Percentiles rank a stretch among this genome's conserved stretches.
These are phyloP conservation scores for Saccharomyces hybrid DNA, from an alignment of 1,139 yeast species.

Conservation along the genomic window DNA sequence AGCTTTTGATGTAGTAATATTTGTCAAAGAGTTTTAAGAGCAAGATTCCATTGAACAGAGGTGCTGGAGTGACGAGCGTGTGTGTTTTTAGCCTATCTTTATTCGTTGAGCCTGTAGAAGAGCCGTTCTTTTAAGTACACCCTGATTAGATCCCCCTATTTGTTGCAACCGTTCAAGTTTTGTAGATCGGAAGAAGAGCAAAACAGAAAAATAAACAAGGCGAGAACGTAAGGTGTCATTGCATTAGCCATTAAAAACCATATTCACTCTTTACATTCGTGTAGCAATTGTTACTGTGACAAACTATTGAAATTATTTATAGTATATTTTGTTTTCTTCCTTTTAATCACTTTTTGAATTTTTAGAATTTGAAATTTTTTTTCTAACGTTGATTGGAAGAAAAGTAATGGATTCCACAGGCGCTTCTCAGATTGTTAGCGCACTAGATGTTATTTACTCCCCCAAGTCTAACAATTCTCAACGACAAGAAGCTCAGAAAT, in stretches of 20 bases:
- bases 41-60: neutral
- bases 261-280: neutral
- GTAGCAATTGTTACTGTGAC: neutral
- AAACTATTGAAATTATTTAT: conserved; percentile 2
- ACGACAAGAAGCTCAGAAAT: conserved; percentile 61
- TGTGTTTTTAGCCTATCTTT: neutral
- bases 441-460: conserved; percentile 71
- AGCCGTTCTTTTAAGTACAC: neutral
- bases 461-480: conserved; percentile 58
- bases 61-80: neutral
- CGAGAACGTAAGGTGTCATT: neutral
- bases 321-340: neutral
- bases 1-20: neutral
- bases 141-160: neutral
- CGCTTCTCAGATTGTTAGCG: conserved; percentile 61
- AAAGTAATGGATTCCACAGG: conserved; percentile 53
- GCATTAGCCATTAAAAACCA: neutral
- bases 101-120: neutral
- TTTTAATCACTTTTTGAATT: neutral
- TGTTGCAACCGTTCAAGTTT: neutral
- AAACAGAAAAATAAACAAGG: neutral
- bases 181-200: neutral
- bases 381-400: neutral
- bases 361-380: neutral
- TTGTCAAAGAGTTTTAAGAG: neutral